Evolutionary conservation across 192 early-diverging fungal genomes (phyloP), one percentile per base, ranked within the genome.

Genomic region (Coemansia sp.): DNA sequence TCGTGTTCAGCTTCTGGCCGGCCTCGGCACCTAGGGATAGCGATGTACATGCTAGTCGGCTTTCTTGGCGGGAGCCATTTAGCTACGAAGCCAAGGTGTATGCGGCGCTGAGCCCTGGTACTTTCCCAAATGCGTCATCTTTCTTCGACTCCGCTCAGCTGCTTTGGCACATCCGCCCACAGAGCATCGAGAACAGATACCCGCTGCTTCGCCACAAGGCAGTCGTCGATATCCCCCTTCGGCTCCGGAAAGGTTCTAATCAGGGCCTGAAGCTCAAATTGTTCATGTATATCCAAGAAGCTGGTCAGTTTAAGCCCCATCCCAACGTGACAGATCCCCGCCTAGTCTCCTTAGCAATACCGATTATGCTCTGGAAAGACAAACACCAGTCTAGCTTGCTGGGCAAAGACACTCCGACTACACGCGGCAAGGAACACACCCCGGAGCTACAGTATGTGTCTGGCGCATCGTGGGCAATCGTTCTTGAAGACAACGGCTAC

Each of bases 131-230:
- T 64, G 59, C 34, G 53, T 25, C 7, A 2, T 28, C 7, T 9
- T 70, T 63, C 21, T 70, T 71, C 21, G 56, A 71, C n/a, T 37
- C 7, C 3, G 69, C 69, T 18, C 62, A 60, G 69, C 25, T 70
- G 62, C 52, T 70, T n/a, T 70, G 69, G 69, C 57, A 47, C 6
- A 64, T 45, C 18, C 62, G 28, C 6, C 62, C 53, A 26, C 69
- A 70, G 43, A 52, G 28, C 35, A 13, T 64, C 2, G 41, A 16
- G 13, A 52, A 34, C 69, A 70, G 39, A 33, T 33, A 58, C 35
- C 69, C 69, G 20, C 38, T 59, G 21, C 41, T 64, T 20, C 26
- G 31, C 38, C 26, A 31, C 12, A 45, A 38, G 1, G 64, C 12
- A 0, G 6, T 8, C 18, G 31, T 66, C 20, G 3, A 66, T 6